Evolutionary conservation across 2,329 filamentous ascomycete species (phyloP).

Genomic region (Microcyclospora tardicrescens): DNA sequence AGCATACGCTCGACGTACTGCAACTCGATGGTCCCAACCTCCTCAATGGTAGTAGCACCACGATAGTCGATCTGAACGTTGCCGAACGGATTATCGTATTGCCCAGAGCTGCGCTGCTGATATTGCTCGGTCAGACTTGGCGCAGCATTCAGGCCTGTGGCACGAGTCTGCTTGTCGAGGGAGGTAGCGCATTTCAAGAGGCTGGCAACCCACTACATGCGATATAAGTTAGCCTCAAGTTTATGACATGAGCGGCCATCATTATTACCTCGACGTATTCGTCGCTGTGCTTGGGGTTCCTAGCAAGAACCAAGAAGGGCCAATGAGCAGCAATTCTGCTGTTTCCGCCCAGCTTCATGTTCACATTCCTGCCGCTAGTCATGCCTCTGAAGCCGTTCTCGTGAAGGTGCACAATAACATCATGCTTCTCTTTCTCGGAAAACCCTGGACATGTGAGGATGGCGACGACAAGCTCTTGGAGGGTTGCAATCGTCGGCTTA

Average conservation of each 20-base stretch:
- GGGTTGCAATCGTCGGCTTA: conserved; percentile 13
- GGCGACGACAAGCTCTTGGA: conserved; percentile 22
- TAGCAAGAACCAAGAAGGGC: conserved; percentile 20
- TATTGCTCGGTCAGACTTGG: conserved; percentile 7
- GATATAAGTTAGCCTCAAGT: neutral
- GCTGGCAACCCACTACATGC: conserved; percentile 12
- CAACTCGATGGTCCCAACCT: conserved; percentile 17
- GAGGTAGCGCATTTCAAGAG: conserved; percentile 14
- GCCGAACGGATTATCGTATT: conserved; percentile 14
- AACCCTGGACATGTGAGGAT: conserved; percentile 21
- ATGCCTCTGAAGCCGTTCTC: conserved; percentile 11
- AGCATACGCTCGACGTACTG: conserved; percentile 12
- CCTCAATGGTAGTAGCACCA: conserved; percentile 10
- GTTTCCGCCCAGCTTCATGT: conserved; percentile 15
- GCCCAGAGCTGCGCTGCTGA: conserved; percentile 6
- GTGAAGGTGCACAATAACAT: conserved; percentile 8
- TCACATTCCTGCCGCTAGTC: conserved; percentile 9
- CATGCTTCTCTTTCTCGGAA: conserved; percentile 20
- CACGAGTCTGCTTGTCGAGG: neutral
- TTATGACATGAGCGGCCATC: neutral
- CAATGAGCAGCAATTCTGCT: conserved; percentile 10
- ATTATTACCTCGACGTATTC: neutral
- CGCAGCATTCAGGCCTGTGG: neutral
- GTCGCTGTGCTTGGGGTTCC: conserved; percentile 9
- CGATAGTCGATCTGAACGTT: conserved; percentile 16